Conservation (phyloP, 2,329 filamentous ascomycete species). For the Botrytis fragariae region DNA sequence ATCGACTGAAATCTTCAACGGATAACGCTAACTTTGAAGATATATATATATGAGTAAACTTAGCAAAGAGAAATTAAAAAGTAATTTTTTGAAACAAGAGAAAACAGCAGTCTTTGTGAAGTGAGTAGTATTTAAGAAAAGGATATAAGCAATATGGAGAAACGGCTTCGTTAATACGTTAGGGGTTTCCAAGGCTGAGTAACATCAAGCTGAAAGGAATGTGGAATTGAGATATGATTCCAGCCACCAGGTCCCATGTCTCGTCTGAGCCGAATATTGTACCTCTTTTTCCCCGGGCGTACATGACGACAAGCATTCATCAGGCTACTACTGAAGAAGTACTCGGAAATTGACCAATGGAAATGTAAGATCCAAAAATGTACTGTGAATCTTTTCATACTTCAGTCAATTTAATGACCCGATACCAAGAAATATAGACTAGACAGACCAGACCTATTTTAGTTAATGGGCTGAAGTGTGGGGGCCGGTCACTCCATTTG, state of each 20-base stretch:
- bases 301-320: constrained; percentile 17
- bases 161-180: constrained; percentile 9
- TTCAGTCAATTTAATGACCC: not conserved
- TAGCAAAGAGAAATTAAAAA: not conserved
- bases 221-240: constrained; percentile 10
- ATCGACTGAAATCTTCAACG: constrained; percentile 1
- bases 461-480: not conserved
- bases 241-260: constrained; percentile 10
- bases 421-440: not conserved
- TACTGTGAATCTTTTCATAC: not conserved
- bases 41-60: not conserved
- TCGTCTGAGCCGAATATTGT: constrained; percentile 9
- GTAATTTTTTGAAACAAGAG: not conserved
- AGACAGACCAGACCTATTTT: not conserved
- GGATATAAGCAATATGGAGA: not conserved
- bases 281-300: not conserved
- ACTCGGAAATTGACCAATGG: constrained; percentile 18
- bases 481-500: not conserved
- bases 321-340: constrained; percentile 1
- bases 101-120: constrained; percentile 5
- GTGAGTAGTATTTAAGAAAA: constrained; percentile 4
- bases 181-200: constrained; percentile 13
- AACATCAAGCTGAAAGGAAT: constrained; percentile 20
- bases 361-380: not conserved
- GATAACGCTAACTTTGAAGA: not conserved